phyloP scores from a whole-genome alignment of 768 basidiomycete genomes.

The Sporobolomyces phaffii region DNA sequence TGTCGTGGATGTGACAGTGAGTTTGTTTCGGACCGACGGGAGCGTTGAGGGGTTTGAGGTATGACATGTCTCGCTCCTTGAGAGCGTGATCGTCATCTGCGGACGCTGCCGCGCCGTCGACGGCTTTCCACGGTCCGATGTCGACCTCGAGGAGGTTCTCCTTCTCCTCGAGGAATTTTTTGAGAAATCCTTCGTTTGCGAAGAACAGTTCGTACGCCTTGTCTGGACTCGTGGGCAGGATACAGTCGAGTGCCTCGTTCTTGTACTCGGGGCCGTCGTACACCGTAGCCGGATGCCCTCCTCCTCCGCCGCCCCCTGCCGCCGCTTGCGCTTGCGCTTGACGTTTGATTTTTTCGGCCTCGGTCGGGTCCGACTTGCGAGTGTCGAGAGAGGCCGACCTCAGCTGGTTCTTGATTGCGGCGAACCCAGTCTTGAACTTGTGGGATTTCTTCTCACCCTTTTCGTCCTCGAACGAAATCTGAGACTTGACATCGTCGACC shows the following conservation, averaged over 20 bases:
- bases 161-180: constrained; percentile 75
- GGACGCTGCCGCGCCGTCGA: constrained; percentile 50
- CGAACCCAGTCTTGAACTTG: constrained; percentile 14
- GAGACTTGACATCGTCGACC: constrained; percentile 17
- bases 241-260: constrained; percentile 23
- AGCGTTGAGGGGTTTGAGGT: constrained; percentile 82
- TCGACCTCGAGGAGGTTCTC: constrained; percentile 87
- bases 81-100: constrained; percentile 60
- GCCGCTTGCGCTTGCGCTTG: constrained; percentile 4
- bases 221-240: constrained; percentile 78
- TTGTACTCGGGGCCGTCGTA: constrained; percentile 34
- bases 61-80: constrained; percentile 79
- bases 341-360: constrained; percentile 34
- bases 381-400: background rate
- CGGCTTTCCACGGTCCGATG: constrained; percentile 72
- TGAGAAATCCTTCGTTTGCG: constrained; percentile 76
- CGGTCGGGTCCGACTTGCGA: constrained; percentile 7
- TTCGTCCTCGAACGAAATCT: constrained; percentile 34
- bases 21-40: constrained; percentile 70
- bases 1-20: constrained; percentile 86
- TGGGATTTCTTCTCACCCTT: constrained; percentile 30
- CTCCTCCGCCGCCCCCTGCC: background rate
- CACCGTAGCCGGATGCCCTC: constrained; percentile 14
- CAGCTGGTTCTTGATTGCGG: background rate
- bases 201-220: constrained; percentile 91